Percentiles rank a stretch among this genome's conserved stretches.
phyloP scores from a whole-genome alignment of 441 rosid species.

The Euphorbia schlechtendalii region DNA sequence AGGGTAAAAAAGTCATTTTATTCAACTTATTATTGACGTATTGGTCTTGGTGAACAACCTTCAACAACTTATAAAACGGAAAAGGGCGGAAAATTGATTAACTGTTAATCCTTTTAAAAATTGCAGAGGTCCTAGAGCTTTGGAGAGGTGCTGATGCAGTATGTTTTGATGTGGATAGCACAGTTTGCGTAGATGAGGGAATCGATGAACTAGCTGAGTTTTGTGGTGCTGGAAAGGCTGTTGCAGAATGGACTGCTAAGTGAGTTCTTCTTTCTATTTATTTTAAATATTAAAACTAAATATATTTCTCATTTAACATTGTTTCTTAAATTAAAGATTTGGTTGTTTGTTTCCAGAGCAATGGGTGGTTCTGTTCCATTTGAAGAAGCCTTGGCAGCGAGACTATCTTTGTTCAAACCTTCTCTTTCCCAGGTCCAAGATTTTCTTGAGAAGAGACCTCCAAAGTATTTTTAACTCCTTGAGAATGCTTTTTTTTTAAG shows the following conservation, averaged over 20 bases:
- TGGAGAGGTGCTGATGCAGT: conserved; percentile 83
- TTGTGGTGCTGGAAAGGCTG: conserved; percentile 98
- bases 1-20: no score
- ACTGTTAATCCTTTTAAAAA: conserved; percentile 2
- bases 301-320: not conserved
- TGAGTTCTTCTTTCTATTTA: conserved; percentile 25
- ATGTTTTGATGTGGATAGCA: conserved; percentile 98
- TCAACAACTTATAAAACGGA: no score
- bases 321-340: no score
- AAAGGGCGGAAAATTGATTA: no score
- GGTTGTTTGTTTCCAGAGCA: conserved; percentile 51
- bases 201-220: conserved; percentile 97
- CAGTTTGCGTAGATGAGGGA: conserved; percentile 93
- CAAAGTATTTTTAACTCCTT: conserved; percentile 45
- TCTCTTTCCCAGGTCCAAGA: conserved; percentile 70
- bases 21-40: no score
- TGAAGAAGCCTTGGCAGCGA: conserved; percentile 86
- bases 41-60: no score
- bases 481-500: not conserved
- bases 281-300: not conserved
- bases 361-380: conserved; percentile 98
- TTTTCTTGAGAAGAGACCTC: conserved; percentile 69
- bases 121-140: conserved; percentile 59
- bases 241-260: conserved; percentile 99
- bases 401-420: conserved; percentile 81